Conservation (phyloP, 331 rosid species). For the Quercus phellos region DNA sequence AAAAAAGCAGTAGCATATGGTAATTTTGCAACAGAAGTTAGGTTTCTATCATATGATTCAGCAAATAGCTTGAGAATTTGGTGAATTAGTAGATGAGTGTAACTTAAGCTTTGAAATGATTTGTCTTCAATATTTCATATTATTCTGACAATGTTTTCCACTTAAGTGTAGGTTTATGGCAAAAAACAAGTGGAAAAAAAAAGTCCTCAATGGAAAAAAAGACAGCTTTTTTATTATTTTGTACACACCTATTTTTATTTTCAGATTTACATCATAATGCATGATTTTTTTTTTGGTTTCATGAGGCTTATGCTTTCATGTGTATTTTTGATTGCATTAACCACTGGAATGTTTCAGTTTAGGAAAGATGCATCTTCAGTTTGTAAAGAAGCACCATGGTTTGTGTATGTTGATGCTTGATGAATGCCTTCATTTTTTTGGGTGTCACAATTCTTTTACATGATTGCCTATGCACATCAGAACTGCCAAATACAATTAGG, state of each 20-base stretch:
- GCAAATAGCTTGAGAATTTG: not conserved
- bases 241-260: not conserved
- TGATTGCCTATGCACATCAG: not conserved
- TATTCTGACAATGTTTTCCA: not conserved
- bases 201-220: not conserved
- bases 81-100: not conserved
- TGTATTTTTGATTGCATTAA: not conserved
- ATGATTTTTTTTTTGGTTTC: not conserved
- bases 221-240: not conserved
- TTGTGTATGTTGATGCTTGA: not conserved
- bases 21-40: not conserved
- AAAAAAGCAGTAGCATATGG: not conserved
- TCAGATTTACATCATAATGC: not conserved
- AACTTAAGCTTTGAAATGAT: not conserved
- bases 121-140: not conserved
- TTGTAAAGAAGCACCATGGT: not conserved
- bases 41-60: not conserved
- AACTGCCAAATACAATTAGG: not conserved
- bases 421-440: not conserved
- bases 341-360: not conserved
- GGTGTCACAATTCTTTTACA: not conserved
- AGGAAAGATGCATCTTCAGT: not conserved
- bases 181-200: not conserved
- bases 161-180: not conserved
- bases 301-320: not conserved